Percentiles rank a stretch among this genome's conserved stretches.
These are phyloP conservation scores for Breviolum minutum DNA, from an alignment of 73 alveolate genomes.

Conservation along the genomic window DNA sequence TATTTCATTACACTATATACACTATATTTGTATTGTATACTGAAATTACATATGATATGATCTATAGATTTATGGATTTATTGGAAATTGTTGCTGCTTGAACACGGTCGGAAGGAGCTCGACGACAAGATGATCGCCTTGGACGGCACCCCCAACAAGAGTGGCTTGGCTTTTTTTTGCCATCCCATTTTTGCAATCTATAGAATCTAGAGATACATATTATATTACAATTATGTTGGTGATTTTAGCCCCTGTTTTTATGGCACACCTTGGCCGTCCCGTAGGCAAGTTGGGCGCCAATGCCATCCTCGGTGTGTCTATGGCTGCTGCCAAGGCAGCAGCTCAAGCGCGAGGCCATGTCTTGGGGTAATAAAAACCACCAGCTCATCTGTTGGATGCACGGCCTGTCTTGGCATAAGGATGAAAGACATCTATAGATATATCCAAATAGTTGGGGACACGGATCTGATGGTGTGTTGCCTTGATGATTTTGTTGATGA, in stretches of 20 bases:
- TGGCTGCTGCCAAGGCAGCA: conserved; percentile 99
- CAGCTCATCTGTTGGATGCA: not conserved
- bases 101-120: not conserved
- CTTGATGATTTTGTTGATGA: too few species aligned
- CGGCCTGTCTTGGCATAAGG: not conserved
- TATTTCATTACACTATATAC: too few species aligned
- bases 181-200: too few species aligned
- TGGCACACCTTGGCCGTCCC: not conserved
- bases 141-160: conserved; percentile 96
- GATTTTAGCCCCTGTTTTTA: too few species aligned
- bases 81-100: not conserved
- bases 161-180: not conserved
- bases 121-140: conserved; percentile 91
- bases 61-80: too few species aligned
- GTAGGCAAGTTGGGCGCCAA: conserved; percentile 99
- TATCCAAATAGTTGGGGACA: too few species aligned
- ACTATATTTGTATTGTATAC: too few species aligned
- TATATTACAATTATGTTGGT: too few species aligned
- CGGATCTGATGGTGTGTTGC: too few species aligned
- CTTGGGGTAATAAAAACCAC: not conserved
- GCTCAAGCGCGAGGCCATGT: conserved; percentile 96
- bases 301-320: conserved; percentile 99
- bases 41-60: too few species aligned
- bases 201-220: too few species aligned
- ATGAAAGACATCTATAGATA: not conserved